Base-by-base conservation (phyloP, 2,329 filamentous ascomycete species). In the Colletotrichum tropicicola region DNA sequence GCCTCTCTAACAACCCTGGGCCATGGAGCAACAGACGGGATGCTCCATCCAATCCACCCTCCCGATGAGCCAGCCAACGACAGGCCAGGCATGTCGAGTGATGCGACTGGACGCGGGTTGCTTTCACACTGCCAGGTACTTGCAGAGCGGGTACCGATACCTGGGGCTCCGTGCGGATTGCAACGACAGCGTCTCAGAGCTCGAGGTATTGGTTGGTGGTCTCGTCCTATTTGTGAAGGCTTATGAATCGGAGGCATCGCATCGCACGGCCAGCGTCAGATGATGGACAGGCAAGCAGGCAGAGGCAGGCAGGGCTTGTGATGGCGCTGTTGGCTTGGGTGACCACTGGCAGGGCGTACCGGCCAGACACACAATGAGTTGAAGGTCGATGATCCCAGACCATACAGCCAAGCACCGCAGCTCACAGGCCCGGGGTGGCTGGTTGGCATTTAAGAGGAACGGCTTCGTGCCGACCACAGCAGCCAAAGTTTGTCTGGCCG, bases 31-130 rank as follows among this genome's bases (percentile, higher is more conserved):
- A 12, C 43, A 52, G 32, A 32, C 57, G 62, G 57, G 62, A 65
- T 55, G 43, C 62, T 52, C 62, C 62, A 65, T 56, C 49, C 49
- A 65, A 65, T 51, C 57, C 62, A 65, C 62, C 32, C 25, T 65
- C 41, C 62, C 62, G 28, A 39, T 15, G 45, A 61, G 44, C 62
- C 58, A 56, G 44, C 57, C 58, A 65, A 61, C 58, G 62, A 52
- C 51, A 55, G 49, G 49, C 37, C 28, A n/a, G 28, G 57, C 37
- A 51, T 30, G 56, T 65, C 56, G 49, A 65, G 49, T 49, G 48
- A 54, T 62, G 58, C 62, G 58, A 65, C 62, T 56, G 62, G 49
- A 47, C 56, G 47, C 32, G 32, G 48, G 17, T 37, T 27, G 37
- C 56, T 4, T 35, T 39, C 7, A 3, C n/a, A 30, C 10, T n/a